phyloP scores from a whole-genome alignment of 352 stramenopile species.

The Peronospora destructor region DNA sequence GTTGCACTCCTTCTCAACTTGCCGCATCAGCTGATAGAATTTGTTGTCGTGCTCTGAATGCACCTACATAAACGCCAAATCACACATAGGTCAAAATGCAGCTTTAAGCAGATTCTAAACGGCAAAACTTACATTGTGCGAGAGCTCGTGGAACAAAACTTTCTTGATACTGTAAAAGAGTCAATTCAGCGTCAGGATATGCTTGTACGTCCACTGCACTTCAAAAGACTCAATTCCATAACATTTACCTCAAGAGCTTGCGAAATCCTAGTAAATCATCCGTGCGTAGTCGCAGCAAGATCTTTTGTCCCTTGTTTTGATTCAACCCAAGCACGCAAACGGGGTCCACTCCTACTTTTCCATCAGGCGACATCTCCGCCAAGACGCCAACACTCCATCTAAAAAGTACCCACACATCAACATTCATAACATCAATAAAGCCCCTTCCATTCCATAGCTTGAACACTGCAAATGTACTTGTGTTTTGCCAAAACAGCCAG shows the following conservation, averaged over 20 bases:
- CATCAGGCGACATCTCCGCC: slow-evolving; percentile 86
- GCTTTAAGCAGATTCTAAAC: neutral
- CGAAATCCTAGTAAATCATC: slow-evolving; percentile 91
- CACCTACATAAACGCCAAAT: slow-evolving; percentile 28
- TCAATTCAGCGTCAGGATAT: neutral
- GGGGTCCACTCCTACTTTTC: slow-evolving; percentile 84
- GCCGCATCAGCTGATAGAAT: slow-evolving; percentile 79
- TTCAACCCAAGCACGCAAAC: slow-evolving; percentile 91
- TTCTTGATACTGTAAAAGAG: slow-evolving; percentile 79
- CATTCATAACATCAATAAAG: slow-evolving; percentile 42
- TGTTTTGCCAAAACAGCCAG: slow-evolving; percentile 86
- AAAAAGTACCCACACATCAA: slow-evolving; percentile 47
- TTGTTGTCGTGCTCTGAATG: slow-evolving; percentile 73
- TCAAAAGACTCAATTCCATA: neutral
- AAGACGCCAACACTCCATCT: slow-evolving; percentile 84
- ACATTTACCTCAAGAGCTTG: slow-evolving; percentile 67
- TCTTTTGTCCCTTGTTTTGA: slow-evolving; percentile 92
- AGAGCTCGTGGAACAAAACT: slow-evolving; percentile 91
- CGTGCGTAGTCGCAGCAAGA: slow-evolving; percentile 90
- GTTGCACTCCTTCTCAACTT: slow-evolving; percentile 65
- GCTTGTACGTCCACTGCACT: neutral
- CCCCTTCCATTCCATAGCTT: no score
- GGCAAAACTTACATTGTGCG: slow-evolving; percentile 81
- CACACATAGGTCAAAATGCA: neutral
- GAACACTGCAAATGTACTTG: slow-evolving; percentile 36